These are phyloP conservation scores for Alternaria brassicicola DNA, from an alignment of 2,329 filamentous ascomycete genomes.

Conservation along the genomic window DNA sequence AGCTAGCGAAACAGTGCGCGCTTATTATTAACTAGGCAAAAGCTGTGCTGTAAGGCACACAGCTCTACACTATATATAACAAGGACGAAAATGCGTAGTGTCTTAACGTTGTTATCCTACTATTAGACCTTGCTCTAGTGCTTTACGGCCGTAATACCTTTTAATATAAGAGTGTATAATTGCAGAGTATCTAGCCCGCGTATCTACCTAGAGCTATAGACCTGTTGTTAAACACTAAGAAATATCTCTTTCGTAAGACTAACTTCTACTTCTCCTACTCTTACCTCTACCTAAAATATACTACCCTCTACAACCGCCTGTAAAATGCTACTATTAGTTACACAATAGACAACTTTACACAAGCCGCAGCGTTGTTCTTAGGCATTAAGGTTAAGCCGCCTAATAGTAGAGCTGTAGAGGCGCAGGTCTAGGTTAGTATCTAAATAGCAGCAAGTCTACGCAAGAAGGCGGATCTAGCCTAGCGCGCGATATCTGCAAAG, in stretches of 20 bases:
- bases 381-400: no score
- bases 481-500: no score
- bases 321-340: conserved; percentile 6
- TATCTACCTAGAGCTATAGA: conserved; percentile 1
- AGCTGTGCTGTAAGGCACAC: conserved; percentile 13
- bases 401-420: no score
- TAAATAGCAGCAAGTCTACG: no score
- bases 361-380: no score
- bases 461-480: no score
- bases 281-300: conserved; percentile 12
- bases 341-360: no score
- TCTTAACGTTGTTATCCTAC: no score
- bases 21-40: conserved; percentile 14
- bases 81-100: background rate
- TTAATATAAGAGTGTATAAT: conserved; percentile 16
- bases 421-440: no score
- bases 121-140: no score
- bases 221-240: background rate
- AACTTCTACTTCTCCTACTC: conserved; percentile 16
- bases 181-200: conserved; percentile 13
- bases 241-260: conserved; percentile 19
- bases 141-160: no score
- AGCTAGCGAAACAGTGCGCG: conserved; percentile 5
- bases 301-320: conserved; percentile 13
- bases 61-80: conserved; percentile 10